Evolutionary conservation across 1,139 yeast genomes (phyloP), one percentile per base, ranked within the genome.

Genomic region (Trichomonascaceae sp.): DNA sequence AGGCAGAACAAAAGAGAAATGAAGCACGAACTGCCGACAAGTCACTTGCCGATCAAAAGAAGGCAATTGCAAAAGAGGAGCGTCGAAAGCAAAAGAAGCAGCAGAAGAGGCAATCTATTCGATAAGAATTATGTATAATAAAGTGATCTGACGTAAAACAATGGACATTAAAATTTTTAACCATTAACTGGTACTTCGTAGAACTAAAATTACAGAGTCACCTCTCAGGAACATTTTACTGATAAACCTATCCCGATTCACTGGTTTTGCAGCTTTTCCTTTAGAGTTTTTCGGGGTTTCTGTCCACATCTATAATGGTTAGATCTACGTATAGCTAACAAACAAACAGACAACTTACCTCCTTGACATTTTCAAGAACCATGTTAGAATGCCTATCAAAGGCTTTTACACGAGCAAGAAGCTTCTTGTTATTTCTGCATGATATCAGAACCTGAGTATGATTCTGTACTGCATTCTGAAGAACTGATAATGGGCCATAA

Each of bases 331-430:
- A 6, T 30, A 19, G 17, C 12, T 15, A 30, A 19, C 13, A 15
- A 12, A 13, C 13, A 10, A 41, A 13, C 45, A 39, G 3, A 20
- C 15, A 32, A 56, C 75, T 63, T 39, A 72, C 74, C 67, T 93
- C 99, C 67, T 87, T 89, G 45, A 93, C 98, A 64, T 90, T 89
- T 65, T 89, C 97, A 61, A 93, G 74, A 8, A 93, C 85, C 86
- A 93, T 82, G 69, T 93, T 93, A 59, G 96, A 86, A 70, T 93
- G 99, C 65, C 97, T 83, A 68, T 93, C 99, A 68, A 90, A 95
- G 0, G 98, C 98, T 66, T 87, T 87, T 51, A 93, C 95, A 61
- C 87, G 82, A 1, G 93, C 97, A 30, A 93, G 79, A 48, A 93
- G 77, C 70, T 93, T 93, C 66, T 90, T 96, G 70, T 91, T 91